Base-by-base conservation (phyloP, 1,284 basidiomycete genomes). In the Singerocomus inundabilis region DNA sequence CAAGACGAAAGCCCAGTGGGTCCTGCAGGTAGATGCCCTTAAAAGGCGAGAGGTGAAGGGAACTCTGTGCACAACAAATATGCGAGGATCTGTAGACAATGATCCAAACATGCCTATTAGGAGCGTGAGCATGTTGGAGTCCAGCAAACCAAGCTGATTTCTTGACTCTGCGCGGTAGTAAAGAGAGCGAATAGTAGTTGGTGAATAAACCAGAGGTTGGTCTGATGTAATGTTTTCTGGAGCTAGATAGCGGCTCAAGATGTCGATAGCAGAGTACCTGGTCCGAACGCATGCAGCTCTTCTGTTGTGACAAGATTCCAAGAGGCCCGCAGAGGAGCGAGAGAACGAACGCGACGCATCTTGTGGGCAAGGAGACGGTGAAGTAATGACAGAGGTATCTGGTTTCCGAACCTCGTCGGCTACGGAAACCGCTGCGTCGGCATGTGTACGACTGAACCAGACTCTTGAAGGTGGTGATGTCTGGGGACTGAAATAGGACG, bases 71-170 rank as follows among this genome's bases (percentile, higher is more conserved):
- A 60, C 43, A 40, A 49, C 37, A 33, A 42, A 34, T 29, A 45
- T 51, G n/a, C 44, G 46, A 25, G 59, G 54, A 15, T 64, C 57
- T 2, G 70, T 40, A 25, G 74, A 78, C 26, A 79, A 58, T 4
- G 75, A 70, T 8, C 76, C 76, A 55, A 78, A 72, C 25, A 79
- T 55, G 38, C 61, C 48, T n/a, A 78, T 72, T 9, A 78, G 59
- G 26, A 60, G 53, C 43, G 65, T 69, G 46, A 74, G 59, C 33
- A 69, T 68, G 26, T 45, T 48, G 2, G 63, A 50, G 43, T 60
- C 59, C 16, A 78, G 58, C 38, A 59, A 54, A 5, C 37, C 46
- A 16, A 70, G 56, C 25, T 64, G 64, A 25, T 49, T 46, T 35
- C 54, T 60, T 4, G 69, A 56, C 46, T 60, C 64, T 4, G 58